Percentiles rank a stretch among this genome's conserved stretches.
These are phyloP conservation scores for Talaromyces sp. DNA, from an alignment of 2,329 filamentous ascomycete genomes.

Conservation along the genomic window DNA sequence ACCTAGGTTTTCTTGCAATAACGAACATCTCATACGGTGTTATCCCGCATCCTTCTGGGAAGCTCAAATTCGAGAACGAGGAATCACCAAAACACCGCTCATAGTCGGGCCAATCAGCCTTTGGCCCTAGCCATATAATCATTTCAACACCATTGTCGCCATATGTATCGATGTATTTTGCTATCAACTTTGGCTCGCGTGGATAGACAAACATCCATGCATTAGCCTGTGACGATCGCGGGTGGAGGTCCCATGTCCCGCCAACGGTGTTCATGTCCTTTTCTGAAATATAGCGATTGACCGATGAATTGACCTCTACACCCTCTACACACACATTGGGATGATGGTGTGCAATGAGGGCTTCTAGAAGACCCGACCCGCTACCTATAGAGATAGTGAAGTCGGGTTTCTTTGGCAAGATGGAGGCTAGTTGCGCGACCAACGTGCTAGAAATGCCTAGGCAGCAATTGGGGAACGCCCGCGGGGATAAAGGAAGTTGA, in stretches of 20 bases:
- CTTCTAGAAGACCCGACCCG: constrained; percentile 48
- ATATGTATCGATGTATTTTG: constrained; percentile 35
- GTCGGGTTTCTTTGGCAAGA: constrained; percentile 20
- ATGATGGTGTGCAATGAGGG: constrained; percentile 27
- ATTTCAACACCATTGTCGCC: constrained; percentile 12
- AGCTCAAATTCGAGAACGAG: constrained; percentile 14
- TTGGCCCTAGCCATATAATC: constrained; percentile 26
- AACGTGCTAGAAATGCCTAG: constrained; percentile 22
- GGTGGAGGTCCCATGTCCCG: constrained; percentile 40
- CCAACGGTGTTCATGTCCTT: constrained; percentile 37
- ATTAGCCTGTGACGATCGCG: constrained; percentile 35
- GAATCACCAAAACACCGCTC: constrained; percentile 20
- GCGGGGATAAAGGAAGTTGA: background rate
- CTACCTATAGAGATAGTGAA: constrained; percentile 44
- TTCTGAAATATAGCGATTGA: constrained; percentile 41
- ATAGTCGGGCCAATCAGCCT: constrained; percentile 25
- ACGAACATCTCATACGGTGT: background rate
- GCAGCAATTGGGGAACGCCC: background rate
- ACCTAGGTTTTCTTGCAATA: background rate
- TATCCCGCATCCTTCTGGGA: constrained; percentile 18
- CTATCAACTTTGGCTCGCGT: constrained; percentile 40
- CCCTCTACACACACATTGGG: constrained; percentile 32
- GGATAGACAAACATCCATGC: constrained; percentile 53
- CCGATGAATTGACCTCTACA: constrained; percentile 42
- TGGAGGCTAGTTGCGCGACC: constrained; percentile 11